phyloP scores from a whole-genome alignment of 345 rosid species.

The Turritis glabra region DNA sequence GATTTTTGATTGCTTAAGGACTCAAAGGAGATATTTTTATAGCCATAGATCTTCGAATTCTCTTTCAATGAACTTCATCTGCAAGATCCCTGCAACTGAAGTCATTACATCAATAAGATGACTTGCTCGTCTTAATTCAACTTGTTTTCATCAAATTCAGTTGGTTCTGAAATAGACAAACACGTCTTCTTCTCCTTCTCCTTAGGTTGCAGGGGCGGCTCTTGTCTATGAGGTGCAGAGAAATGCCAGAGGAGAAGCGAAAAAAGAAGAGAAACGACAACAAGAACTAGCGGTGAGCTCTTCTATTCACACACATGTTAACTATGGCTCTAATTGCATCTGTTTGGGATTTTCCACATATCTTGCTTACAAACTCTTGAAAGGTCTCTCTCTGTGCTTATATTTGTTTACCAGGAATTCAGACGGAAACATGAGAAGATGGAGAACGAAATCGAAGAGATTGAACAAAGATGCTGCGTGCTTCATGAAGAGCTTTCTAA shows the following conservation, averaged over 20 bases:
- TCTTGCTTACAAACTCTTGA: background rate
- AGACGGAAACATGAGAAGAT: constrained; percentile 24
- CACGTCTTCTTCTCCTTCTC: background rate
- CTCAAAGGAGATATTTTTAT: background rate
- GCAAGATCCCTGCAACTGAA: background rate
- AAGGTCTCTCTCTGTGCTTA: background rate
- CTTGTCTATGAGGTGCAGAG: constrained; percentile 77
- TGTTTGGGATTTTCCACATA: background rate
- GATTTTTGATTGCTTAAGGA: background rate
- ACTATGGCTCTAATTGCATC: background rate
- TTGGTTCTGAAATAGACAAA: constrained; percentile 10
- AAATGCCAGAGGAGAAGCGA: constrained; percentile 78
- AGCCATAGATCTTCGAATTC: background rate
- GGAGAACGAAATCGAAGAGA: constrained; percentile 25
- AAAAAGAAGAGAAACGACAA: constrained; percentile 70
- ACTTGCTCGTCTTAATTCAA: background rate
- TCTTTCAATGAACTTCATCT: background rate
- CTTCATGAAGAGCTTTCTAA: constrained; percentile 16
- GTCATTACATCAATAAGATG: background rate
- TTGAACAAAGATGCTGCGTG: background rate
- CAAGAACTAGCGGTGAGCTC: constrained; percentile 55
- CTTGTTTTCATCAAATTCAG: background rate
- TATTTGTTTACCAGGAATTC: constrained; percentile 27
- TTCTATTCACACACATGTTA: background rate
- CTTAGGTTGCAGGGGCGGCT: constrained; percentile 76